phyloP scores from a whole-genome alignment of 768 basidiomycete species.

The Auriscalpium vulgare region DNA sequence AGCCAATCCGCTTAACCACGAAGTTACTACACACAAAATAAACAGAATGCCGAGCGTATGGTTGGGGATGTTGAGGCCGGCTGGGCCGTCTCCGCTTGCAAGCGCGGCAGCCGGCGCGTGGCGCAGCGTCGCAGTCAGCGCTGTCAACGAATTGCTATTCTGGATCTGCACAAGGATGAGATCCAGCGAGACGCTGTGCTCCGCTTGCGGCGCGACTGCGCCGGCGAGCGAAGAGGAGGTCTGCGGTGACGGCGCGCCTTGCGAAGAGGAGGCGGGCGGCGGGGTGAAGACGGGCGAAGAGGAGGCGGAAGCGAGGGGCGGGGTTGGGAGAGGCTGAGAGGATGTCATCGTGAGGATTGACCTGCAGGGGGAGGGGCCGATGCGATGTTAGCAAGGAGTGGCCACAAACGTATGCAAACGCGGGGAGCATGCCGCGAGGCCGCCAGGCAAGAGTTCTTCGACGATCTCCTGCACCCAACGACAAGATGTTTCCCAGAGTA shows the following conservation, averaged over 20 bases:
- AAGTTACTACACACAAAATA: neutral
- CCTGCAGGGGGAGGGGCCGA: neutral
- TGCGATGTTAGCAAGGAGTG: neutral
- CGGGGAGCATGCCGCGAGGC: too few relatives aligned
- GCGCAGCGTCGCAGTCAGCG: neutral
- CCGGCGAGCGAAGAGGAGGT: too few relatives aligned
- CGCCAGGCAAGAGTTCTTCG: too few relatives aligned
- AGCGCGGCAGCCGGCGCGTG: neutral
- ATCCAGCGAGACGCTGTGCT: neutral
- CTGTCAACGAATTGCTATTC: neutral
- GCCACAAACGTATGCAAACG: too few relatives aligned
- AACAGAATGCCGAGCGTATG: neutral
- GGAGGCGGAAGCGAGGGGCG: neutral
- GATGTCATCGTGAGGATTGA: too few relatives aligned
- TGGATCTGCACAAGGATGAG: neutral
- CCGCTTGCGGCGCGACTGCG: too few relatives aligned
- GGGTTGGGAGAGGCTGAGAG: neutral
- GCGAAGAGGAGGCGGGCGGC: too few relatives aligned
- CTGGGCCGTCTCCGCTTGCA: neutral
- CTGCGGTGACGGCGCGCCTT: too few relatives aligned
- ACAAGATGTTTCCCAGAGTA: too few relatives aligned
- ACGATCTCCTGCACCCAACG: too few relatives aligned
- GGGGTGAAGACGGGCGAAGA: neutral
- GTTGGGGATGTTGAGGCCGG: neutral
- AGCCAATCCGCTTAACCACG: neutral